Evolutionary conservation across 495 filamentous ascomycete species (phyloP).

Genomic region (Trichoderma erinaceum): DNA sequence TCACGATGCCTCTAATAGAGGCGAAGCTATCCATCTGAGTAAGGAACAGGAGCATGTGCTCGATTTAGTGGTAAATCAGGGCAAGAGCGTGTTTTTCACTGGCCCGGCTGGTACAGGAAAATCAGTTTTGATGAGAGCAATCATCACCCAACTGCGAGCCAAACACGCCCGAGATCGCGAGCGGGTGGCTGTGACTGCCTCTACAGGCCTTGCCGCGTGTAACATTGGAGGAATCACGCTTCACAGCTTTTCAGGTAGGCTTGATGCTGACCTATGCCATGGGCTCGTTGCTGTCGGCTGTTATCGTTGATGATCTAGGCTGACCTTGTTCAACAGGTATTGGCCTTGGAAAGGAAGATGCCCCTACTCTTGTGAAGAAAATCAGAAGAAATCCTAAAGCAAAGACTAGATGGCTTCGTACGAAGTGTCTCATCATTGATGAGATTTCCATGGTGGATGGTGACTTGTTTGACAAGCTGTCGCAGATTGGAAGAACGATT

Average conservation of each 20-base stretch:
- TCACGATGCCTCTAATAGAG: constrained; percentile 35
- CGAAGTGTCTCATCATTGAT: constrained; percentile 81
- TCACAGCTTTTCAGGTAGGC: constrained; percentile 73
- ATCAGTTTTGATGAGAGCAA: constrained; percentile 87
- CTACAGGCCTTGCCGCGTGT: constrained; percentile 91
- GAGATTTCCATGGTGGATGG: constrained; percentile 99
- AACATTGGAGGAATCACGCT: constrained; percentile 94
- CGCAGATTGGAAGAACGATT: constrained; percentile 71
- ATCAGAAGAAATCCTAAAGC: constrained; percentile 85
- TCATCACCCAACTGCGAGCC: constrained; percentile 70
- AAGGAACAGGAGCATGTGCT: constrained; percentile 82
- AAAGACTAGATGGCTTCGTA: constrained; percentile 78
- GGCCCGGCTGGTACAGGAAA: constrained; percentile 97
- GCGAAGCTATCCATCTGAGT: constrained; percentile 66
- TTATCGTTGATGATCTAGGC: neutral
- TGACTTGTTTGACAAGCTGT: constrained; percentile 93
- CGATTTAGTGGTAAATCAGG: constrained; percentile 64
- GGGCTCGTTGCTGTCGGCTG: neutral
- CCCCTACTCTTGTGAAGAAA: constrained; percentile 79
- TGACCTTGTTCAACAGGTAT: constrained; percentile 46
- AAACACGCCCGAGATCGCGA: constrained; percentile 72
- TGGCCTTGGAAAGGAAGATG: constrained; percentile 85
- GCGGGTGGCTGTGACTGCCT: constrained; percentile 85
- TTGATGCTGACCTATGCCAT: neutral
- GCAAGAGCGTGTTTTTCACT: constrained; percentile 94